Conservation (phyloP, 768 basidiomycete species). For the Russula compacta region DNA sequence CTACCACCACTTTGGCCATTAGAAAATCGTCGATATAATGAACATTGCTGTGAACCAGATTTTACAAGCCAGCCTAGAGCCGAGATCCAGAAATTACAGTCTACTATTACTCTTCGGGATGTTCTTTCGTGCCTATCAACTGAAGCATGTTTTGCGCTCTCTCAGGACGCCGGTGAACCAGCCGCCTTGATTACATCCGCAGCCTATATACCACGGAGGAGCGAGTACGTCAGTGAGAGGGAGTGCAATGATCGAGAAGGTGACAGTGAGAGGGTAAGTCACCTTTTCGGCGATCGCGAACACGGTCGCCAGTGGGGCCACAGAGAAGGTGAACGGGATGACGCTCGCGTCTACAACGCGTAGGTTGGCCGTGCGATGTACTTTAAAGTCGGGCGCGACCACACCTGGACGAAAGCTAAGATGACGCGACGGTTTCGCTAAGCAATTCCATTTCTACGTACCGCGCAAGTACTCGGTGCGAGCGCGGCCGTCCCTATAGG, state of each 20-base stretch:
- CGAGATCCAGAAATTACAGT: neutral
- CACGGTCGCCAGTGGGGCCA: conserved; percentile 17
- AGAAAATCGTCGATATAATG: too few species aligned
- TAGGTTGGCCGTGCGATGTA: conserved; percentile 37
- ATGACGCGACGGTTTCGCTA: neutral
- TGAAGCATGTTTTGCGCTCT: neutral
- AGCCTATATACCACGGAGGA: neutral
- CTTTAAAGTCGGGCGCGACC: conserved; percentile 33
- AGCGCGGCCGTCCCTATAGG: conserved; percentile 32
- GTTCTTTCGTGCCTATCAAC: neutral
- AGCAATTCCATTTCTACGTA: neutral
- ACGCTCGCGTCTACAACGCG: conserved; percentile 26
- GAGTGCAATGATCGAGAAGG: too few species aligned
- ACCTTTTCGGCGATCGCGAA: conserved; percentile 19
- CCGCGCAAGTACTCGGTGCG: conserved; percentile 31
- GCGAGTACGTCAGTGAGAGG: neutral
- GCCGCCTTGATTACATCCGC: conserved; percentile 13
- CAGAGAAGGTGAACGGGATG: conserved; percentile 17
- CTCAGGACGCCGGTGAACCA: neutral
- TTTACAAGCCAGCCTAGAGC: too few species aligned
- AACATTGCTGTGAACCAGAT: too few species aligned
- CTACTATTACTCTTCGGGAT: neutral
- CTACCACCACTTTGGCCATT: too few species aligned
- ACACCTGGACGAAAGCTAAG: conserved; percentile 25
- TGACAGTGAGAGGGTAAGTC: neutral